Evolutionary conservation across 495 filamentous ascomycete genomes (phyloP).

Genomic region (Aspergillus bertholletiae): DNA sequence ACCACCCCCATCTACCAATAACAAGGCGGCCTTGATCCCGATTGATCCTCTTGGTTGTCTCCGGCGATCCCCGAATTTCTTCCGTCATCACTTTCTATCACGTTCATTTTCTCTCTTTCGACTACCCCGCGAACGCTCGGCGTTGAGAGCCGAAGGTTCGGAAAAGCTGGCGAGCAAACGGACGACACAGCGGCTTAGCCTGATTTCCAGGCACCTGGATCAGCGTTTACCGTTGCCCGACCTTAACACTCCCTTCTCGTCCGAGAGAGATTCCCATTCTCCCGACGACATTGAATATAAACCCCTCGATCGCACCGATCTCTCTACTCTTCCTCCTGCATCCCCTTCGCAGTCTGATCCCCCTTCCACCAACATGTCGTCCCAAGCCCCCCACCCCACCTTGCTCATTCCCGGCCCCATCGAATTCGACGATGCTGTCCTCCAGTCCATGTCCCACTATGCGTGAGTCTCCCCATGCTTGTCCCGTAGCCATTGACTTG

Average conservation of each 20-base stretch:
- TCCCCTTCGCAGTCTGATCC: conserved; percentile 3
- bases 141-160: conserved; percentile 30
- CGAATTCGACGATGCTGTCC: conserved; percentile 97
- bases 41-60: background rate
- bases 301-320: conserved; percentile 40
- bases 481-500: background rate
- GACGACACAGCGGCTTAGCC: conserved; percentile 65
- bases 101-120: conserved; percentile 3
- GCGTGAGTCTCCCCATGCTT: conserved; percentile 55
- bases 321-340: conserved; percentile 16
- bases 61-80: conserved; percentile 34
- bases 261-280: conserved; percentile 51
- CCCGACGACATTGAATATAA: conserved; percentile 59
- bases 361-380: conserved; percentile 61
- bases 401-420: conserved; percentile 95
- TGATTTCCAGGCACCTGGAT: conserved; percentile 80
- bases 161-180: conserved; percentile 54
- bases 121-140: conserved; percentile 40
- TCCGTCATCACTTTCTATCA: conserved; percentile 11
- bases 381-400: conserved; percentile 73
- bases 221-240: conserved; percentile 55
- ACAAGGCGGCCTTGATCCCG: background rate
- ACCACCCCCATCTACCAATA: background rate
- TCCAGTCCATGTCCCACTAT: conserved; percentile 92
- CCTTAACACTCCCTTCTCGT: conserved; percentile 66